These are phyloP conservation scores for Quercus gilva DNA, from an alignment of 306 rosid genomes.

Conservation along the genomic window DNA sequence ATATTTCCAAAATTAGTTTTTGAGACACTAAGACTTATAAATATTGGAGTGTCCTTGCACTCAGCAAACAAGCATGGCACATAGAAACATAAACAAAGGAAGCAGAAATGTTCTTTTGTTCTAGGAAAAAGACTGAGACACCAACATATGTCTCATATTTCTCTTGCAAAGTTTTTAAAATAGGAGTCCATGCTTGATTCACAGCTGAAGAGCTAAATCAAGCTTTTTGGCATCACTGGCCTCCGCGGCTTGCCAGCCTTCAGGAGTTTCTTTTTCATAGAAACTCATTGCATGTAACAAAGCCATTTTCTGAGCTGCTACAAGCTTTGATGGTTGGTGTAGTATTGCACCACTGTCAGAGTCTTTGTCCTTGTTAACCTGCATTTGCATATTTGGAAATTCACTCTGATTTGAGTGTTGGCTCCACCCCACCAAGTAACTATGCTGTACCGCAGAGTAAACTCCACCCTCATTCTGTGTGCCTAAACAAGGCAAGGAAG, in stretches of 20 bases:
- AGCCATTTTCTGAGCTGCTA: background rate
- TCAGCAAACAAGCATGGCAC: background rate
- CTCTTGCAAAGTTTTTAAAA: background rate
- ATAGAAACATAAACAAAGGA: background rate
- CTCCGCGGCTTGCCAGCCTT: conserved; percentile 1
- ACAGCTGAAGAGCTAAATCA: conserved; percentile 35
- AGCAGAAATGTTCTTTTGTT: background rate
- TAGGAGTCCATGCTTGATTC: background rate
- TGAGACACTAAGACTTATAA: background rate
- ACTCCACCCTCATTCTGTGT: background rate
- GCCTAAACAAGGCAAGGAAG: background rate
- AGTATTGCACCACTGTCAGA: background rate
- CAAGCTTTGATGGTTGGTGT: conserved; percentile 3
- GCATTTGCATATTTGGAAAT: background rate
- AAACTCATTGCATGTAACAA: conserved; percentile 5
- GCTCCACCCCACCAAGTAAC: background rate
- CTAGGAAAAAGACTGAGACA: background rate
- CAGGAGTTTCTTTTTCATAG: conserved; percentile 2
- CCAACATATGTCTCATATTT: background rate
- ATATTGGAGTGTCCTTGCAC: background rate
- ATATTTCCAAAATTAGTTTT: background rate
- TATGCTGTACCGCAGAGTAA: background rate
- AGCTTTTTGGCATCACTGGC: conserved; percentile 24
- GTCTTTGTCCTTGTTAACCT: background rate
- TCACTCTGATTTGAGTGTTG: background rate